These are phyloP conservation scores for Umbilicaria muhlenbergii DNA, from an alignment of 495 filamentous ascomycete genomes.

Conservation along the genomic window DNA sequence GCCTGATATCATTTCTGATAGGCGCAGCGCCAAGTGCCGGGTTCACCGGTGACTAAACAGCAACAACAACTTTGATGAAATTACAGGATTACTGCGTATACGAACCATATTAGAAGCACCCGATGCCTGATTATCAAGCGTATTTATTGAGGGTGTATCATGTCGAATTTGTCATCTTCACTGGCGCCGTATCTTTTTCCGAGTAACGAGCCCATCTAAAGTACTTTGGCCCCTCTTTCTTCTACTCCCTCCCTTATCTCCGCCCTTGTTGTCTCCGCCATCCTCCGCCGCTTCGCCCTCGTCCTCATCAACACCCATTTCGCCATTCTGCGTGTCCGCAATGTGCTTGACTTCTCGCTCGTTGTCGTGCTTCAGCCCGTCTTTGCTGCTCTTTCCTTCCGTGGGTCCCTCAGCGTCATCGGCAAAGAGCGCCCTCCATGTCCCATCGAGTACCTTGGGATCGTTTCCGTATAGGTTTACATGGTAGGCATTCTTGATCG, in stretches of 20 bases:
- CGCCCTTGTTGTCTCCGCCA: conserved; percentile 9
- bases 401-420: conserved; percentile 33
- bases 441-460: conserved; percentile 39
- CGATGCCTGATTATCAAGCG: too few relatives aligned
- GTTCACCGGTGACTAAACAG: too few relatives aligned
- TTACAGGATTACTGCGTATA: too few relatives aligned
- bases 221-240: conserved; percentile 3
- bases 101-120: too few relatives aligned
- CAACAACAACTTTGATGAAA: too few relatives aligned
- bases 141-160: too few relatives aligned
- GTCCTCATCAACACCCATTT: conserved; percentile 16
- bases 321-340: conserved; percentile 14
- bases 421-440: conserved; percentile 41
- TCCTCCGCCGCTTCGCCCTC: conserved; percentile 18
- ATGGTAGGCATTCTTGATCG: conserved; percentile 49
- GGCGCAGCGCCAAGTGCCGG: too few relatives aligned
- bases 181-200: background rate
- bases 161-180: too few relatives aligned
- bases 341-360: conserved; percentile 8
- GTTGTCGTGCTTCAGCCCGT: conserved; percentile 8
- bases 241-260: conserved; percentile 7
- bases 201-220: background rate
- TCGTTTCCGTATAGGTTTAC: conserved; percentile 45
- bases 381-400: conserved; percentile 21
- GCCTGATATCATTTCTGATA: too few relatives aligned